Base-by-base conservation (phyloP, 2,329 filamentous ascomycete species). In the Microsporum audouinii region DNA sequence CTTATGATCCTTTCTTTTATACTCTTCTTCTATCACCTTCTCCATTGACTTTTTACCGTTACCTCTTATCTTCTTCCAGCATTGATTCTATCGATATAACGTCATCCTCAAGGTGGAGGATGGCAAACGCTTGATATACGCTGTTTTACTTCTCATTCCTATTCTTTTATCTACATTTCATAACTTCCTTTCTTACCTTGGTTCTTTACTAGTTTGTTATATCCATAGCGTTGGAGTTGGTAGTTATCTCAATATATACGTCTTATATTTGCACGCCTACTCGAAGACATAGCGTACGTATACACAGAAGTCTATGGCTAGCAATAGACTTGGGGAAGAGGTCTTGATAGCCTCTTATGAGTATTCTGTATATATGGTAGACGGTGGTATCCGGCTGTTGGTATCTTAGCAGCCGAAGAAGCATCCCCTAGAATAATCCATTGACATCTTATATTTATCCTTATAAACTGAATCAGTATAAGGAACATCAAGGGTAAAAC, bases 151-250 rank as follows among this genome's bases (percentile, higher is more conserved):
- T 60, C 49, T 47, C 60, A 62, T 58, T 33, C 39, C 29, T 17
- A 38, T 12, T 58, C 27, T 56, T 60, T 59, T 58, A 3, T 60
- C 23, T 31, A 12, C 29, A 56, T 53, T 56, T 23, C 23, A 45
- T 59, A 17, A 10, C 27, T 49, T 29, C 23, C 17, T 34, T 29
- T 57, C 39, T 23, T 7, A 34, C 29, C 14, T 23, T 59, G 23
- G 17, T 51, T 51, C 5, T 10, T 29, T 51, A 4, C 14, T 36
- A 14, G 17, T 47, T 17, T 27, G 43, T 27, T 47, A 70, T 68
- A 69, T 36, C 56, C 60, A 62, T 64, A 63, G 61, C 61, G 61
- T 59, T 61, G 61, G 61, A 59, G 61, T 59, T 57, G 33, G 33
- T 56, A 55, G 5, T 29, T 55, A 55, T 55, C 29, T 55, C 17